phyloP scores from a whole-genome alignment of 495 filamentous ascomycete genomes.

The Durotheca rogersii region DNA sequence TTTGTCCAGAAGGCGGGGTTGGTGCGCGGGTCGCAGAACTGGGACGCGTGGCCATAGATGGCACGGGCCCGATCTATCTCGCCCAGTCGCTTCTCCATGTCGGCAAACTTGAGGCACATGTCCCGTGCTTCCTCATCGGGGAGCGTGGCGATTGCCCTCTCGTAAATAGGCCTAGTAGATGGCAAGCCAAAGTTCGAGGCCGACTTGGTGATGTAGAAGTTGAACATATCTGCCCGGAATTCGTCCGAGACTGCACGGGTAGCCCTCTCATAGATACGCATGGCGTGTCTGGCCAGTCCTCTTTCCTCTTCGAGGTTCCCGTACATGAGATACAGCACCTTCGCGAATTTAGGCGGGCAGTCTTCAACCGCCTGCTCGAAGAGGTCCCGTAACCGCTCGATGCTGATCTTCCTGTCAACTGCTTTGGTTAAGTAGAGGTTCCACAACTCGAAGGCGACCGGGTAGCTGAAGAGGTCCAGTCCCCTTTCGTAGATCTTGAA shows the following conservation, averaged over 20 bases:
- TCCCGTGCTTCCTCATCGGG: constrained; percentile 92
- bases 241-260: constrained; percentile 95
- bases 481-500: constrained; percentile 98
- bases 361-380: constrained; percentile 97
- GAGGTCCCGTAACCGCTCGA: constrained; percentile 90
- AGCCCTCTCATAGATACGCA: constrained; percentile 98
- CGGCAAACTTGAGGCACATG: constrained; percentile 98
- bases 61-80: constrained; percentile 95
- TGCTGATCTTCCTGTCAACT: constrained; percentile 89
- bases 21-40: constrained; percentile 94
- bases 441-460: constrained; percentile 98
- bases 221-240: constrained; percentile 95
- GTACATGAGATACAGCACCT: constrained; percentile 96
- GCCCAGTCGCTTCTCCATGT: constrained; percentile 95
- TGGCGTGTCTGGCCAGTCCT: constrained; percentile 92
- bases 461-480: constrained; percentile 94
- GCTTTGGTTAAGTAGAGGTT: constrained; percentile 98
- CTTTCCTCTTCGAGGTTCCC: constrained; percentile 96
- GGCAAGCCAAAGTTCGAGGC: constrained; percentile 97
- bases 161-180: constrained; percentile 95
- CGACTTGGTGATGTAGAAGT: constrained; percentile 99
- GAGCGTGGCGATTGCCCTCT: constrained; percentile 85
- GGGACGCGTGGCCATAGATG: constrained; percentile 93
- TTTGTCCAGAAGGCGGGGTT: constrained; percentile 90
- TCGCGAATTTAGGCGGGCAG: constrained; percentile 93